phyloP scores from a whole-genome alignment of 768 basidiomycete genomes.

The Hortiboletus campestris region DNA sequence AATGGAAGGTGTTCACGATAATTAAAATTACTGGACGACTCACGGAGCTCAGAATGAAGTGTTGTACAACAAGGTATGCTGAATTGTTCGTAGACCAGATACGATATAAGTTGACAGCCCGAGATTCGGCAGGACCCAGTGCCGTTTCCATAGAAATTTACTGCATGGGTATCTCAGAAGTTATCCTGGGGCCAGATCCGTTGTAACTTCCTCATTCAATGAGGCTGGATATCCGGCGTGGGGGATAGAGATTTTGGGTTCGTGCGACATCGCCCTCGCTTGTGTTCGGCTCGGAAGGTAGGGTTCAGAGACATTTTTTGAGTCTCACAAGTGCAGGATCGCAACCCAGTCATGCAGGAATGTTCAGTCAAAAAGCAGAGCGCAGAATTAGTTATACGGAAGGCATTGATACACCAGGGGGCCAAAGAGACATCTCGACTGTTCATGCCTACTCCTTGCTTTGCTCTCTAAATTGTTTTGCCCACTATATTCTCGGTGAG shows the following conservation, averaged over 20 bases:
- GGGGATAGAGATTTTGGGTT: background rate
- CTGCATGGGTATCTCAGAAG: too few relatives aligned
- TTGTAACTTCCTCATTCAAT: background rate
- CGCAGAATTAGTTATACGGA: background rate
- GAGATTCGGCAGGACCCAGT: too few relatives aligned
- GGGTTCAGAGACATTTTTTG: background rate
- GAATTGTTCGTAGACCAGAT: too few relatives aligned
- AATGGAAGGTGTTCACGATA: background rate
- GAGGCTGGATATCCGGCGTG: background rate
- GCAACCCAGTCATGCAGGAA: background rate
- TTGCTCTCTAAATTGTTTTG: constrained; percentile 45
- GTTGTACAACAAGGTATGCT: too few relatives aligned
- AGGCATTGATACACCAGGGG: background rate
- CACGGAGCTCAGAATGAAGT: too few relatives aligned
- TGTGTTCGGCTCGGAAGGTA: background rate
- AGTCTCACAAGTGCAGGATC: background rate
- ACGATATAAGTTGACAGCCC: too few relatives aligned
- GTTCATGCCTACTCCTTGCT: constrained; percentile 12
- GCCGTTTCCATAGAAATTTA: too few relatives aligned
- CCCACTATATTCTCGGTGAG: constrained; percentile 39
- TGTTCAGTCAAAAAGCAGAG: background rate
- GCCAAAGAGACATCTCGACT: background rate
- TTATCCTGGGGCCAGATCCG: too few relatives aligned
- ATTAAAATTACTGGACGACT: too few relatives aligned
- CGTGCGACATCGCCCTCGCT: background rate